These are phyloP conservation scores for Globisporangium lucens DNA, from an alignment of 352 stramenopile species.

Conservation along the genomic window DNA sequence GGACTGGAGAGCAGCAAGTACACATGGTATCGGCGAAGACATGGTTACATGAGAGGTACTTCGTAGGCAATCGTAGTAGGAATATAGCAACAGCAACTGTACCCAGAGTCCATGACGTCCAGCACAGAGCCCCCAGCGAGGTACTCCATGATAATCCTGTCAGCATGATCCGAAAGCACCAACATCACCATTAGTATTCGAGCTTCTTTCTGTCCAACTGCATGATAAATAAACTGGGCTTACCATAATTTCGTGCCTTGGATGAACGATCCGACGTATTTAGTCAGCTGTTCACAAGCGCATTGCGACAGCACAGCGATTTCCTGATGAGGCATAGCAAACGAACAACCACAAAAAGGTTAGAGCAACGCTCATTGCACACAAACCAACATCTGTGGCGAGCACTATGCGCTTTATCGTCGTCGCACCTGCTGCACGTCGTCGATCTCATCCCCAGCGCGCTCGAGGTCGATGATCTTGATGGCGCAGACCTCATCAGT, in stretches of 20 bases:
- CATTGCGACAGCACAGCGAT: conserved; percentile 90
- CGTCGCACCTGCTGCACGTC: conserved; percentile 71
- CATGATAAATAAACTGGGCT: background rate
- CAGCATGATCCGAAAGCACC: conserved; percentile 4
- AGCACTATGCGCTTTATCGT: background rate
- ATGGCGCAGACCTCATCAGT: conserved; percentile 72
- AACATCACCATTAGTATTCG: background rate
- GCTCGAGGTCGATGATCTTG: conserved; percentile 86
- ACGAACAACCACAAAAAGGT: background rate
- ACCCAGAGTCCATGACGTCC: conserved; percentile 81
- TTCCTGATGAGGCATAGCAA: conserved; percentile 45
- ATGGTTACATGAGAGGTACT: background rate
- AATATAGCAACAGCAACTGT: background rate
- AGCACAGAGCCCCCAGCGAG: conserved; percentile 90
- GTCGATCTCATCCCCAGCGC: conserved; percentile 82
- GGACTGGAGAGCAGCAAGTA: conserved; percentile 28
- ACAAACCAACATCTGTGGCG: background rate
- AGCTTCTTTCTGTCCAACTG: background rate
- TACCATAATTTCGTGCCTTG: conserved; percentile 79
- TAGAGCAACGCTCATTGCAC: background rate
- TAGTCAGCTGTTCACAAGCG: conserved; percentile 86
- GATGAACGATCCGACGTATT: conserved; percentile 88
- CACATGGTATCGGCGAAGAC: background rate
- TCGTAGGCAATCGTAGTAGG: background rate
- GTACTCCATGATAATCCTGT: conserved; percentile 94